Evolutionary conservation across 108 stramenopile species (phyloP), one percentile per base, ranked within the genome.

Genomic region (Skeletonema marinoi): DNA sequence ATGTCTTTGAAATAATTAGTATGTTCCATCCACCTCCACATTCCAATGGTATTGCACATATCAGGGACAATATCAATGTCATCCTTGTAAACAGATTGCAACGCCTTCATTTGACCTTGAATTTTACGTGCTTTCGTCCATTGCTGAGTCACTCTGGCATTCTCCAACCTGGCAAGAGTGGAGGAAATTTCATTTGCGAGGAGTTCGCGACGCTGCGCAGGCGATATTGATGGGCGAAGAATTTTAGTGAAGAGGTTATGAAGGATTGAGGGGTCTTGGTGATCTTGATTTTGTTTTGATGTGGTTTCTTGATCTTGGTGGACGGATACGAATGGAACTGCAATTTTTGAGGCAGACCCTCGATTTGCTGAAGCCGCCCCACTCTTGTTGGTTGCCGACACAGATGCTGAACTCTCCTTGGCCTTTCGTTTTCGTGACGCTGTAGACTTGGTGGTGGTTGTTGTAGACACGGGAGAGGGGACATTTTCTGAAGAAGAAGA

Each of bases 181-280:
- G 71, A 79, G 0, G 78, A 72, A 51, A 79, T 62, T 72, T 79
- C 78, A 36, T 71, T 68, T 4, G 71, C 65, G 33, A 79, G 78
- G 16, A 79, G 36, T 10, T 65, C 61, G 10, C 78, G 69, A 14
- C 78, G 68, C 46, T 79, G 66, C 16, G 78, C n/a, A 12, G 78
- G 78, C 10, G 65, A 61, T 21, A 59, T 14, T 3, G 71, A 44
- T 44, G 78, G 78, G 17, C 61, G 66, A 0, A 79, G 64, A 9
- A 79, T 68, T 72, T 74, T 74, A 29, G 46, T 74, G 54, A 66
- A 51, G 16, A 65, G 65, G 9, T 39, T 33, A 29, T 74, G 73
- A 25, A 65, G 12, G 50, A 74, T 65, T 13, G 29, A 65, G 32
- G 48, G 16, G 4, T 66, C 64, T 66, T 74, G 71, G 14, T 36